phyloP scores from a whole-genome alignment of 1,284 basidiomycete genomes.

The Leccinum subspadiceum region DNA sequence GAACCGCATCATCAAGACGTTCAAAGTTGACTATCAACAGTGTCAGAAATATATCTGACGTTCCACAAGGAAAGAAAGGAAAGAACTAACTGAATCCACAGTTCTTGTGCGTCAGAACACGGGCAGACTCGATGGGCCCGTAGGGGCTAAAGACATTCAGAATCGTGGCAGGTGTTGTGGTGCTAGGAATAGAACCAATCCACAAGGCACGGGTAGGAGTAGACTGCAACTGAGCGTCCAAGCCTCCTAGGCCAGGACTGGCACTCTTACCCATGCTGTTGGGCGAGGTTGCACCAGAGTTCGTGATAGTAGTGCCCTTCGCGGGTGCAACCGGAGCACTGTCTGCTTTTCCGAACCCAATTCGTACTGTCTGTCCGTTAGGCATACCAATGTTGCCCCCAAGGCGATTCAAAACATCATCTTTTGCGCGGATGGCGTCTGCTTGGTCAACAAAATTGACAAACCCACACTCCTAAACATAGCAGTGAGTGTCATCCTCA shows the following conservation, averaged over 20 bases:
- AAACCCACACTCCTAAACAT: slow-evolving; percentile 88
- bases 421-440: slow-evolving; percentile 94
- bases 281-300: slow-evolving; percentile 63
- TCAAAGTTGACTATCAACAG: slow-evolving; percentile 84
- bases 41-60: slow-evolving; percentile 4
- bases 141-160: slow-evolving; percentile 93
- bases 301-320: slow-evolving; percentile 63
- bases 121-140: slow-evolving; percentile 94
- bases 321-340: slow-evolving; percentile 87
- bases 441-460: slow-evolving; percentile 96
- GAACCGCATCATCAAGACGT: slow-evolving; percentile 91
- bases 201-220: slow-evolving; percentile 91
- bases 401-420: slow-evolving; percentile 92
- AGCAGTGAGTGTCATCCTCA: slow-evolving; percentile 8
- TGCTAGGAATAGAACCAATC: slow-evolving; percentile 94
- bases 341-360: slow-evolving; percentile 97
- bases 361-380: slow-evolving; percentile 90
- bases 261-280: slow-evolving; percentile 50
- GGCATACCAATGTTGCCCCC: slow-evolving; percentile 93
- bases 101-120: slow-evolving; percentile 95
- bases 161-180: slow-evolving; percentile 90
- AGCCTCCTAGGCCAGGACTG: slow-evolving; percentile 53
- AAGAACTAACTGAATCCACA: slow-evolving; percentile 81
- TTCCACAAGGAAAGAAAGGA: background rate
- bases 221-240: slow-evolving; percentile 81